Conservation (phyloP, 2,329 filamentous ascomycete species). For the Thelonectria olida region DNA sequence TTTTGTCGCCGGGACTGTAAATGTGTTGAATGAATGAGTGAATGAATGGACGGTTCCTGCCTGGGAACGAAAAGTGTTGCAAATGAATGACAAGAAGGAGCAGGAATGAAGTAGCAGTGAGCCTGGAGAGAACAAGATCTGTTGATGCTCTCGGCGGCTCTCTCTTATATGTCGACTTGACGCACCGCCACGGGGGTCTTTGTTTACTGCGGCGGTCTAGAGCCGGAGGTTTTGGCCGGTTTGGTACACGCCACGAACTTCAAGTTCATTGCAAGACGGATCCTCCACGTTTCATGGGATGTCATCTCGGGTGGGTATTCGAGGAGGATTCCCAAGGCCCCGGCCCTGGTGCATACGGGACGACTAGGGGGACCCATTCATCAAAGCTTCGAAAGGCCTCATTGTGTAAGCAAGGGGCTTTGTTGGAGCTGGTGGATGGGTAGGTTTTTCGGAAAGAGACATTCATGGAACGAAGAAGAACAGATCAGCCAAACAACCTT, state of each 20-base stretch:
- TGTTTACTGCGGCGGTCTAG: neutral
- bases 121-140: neutral
- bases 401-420: neutral
- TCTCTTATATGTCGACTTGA: conserved; percentile 10
- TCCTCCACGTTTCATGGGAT: neutral
- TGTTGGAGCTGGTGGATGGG: too few relatives aligned
- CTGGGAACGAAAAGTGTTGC: conserved; percentile 3
- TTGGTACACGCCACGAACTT: neutral
- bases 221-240: neutral
- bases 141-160: neutral
- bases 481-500: too few relatives aligned
- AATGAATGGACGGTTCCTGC: conserved; percentile 22
- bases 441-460: too few relatives aligned
- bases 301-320: neutral
- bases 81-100: conserved; percentile 22
- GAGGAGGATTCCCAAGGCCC: neutral
- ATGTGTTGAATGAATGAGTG: neutral
- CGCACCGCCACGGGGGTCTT: neutral
- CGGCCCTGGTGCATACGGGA: neutral
- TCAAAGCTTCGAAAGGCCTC: neutral
- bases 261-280: neutral
- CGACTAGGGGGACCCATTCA: neutral
- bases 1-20: conserved; percentile 17
- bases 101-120: conserved; percentile 3
- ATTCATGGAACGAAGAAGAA: too few relatives aligned